Conservation (phyloP, 352 stramenopile species). For the Phytophthora lateralis region DNA sequence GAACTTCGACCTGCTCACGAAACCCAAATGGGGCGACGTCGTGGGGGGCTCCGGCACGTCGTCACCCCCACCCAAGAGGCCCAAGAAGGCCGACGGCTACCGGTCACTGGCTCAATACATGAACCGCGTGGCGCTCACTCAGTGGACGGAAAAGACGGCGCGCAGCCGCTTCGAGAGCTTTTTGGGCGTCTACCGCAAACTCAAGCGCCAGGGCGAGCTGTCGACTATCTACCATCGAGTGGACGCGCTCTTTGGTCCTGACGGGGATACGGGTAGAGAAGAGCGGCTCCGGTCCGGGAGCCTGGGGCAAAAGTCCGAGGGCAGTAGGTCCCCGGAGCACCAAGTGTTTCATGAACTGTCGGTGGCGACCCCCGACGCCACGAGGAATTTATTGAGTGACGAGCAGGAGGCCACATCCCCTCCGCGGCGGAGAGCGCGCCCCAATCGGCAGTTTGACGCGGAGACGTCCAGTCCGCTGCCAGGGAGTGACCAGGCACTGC, state of each 20-base stretch:
- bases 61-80: conserved; percentile 26
- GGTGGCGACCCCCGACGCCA: background rate
- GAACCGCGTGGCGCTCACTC: conserved; percentile 39
- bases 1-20: conserved; percentile 56
- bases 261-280: conserved; percentile 3
- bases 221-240: conserved; percentile 12
- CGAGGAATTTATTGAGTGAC: background rate
- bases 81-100: conserved; percentile 63
- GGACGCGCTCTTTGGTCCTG: conserved; percentile 22
- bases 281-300: conserved; percentile 17
- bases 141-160: conserved; percentile 55
- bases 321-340: conserved; percentile 9
- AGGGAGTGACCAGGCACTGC: conserved; percentile 22
- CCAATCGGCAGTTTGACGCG: background rate
- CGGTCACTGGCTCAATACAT: conserved; percentile 55
- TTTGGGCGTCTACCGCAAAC: conserved; percentile 48
- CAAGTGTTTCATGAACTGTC: conserved; percentile 8
- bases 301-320: conserved; percentile 19
- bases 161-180: conserved; percentile 68
- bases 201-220: conserved; percentile 27
- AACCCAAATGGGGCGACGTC: conserved; percentile 2
- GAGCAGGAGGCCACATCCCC: conserved; percentile 3
- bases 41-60: background rate
- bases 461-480: conserved; percentile 11
- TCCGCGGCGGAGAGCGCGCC: conserved; percentile 1